A percentile compares a stretch with the other conserved stretches of the same genome.
Conservation (phyloP, 2,329 filamentous ascomycete species). For the Aspergillus pseudonomiae region DNA sequence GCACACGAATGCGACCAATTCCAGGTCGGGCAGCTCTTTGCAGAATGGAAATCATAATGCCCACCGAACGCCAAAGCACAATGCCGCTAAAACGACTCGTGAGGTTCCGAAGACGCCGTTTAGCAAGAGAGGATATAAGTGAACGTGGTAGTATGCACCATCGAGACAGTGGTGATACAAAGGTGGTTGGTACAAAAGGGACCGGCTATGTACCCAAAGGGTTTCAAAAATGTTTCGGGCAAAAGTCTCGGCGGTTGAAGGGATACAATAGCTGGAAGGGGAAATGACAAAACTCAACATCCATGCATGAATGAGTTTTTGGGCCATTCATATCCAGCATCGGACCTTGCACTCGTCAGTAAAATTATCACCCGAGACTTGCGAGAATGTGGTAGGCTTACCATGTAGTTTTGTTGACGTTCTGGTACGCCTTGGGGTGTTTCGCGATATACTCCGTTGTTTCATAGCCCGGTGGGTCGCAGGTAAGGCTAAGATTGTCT, state of each 20-base stretch:
- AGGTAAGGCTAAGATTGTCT: constrained; percentile 61
- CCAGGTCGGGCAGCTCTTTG: neutral
- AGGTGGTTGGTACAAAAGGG: neutral
- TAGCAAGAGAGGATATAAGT: neutral
- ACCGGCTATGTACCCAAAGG: neutral
- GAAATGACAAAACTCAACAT: constrained; percentile 44
- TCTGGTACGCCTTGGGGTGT: constrained; percentile 64
- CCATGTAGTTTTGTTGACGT: constrained; percentile 67
- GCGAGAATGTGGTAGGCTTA: constrained; percentile 36
- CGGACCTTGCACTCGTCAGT: constrained; percentile 36
- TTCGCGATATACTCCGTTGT: constrained; percentile 69
- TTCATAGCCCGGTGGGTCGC: constrained; percentile 67
- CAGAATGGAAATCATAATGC: neutral
- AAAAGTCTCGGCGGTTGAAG: neutral
- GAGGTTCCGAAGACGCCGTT: neutral
- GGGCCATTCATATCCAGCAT: constrained; percentile 50
- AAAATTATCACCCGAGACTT: neutral
- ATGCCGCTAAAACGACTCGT: constrained; percentile 15
- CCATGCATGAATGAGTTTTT: constrained; percentile 63
- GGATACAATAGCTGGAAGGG: neutral
- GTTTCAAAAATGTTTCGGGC: neutral
- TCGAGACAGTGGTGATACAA: neutral
- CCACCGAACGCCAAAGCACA: constrained; percentile 23
- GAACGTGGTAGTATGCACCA: neutral
- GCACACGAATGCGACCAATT: neutral